Percentiles rank a stretch among this genome's conserved stretches.
These are phyloP conservation scores for slime mould (Dictyostelium discoideum) DNA, from an alignment of 78 protist species.

Conservation along the genomic window DNA sequence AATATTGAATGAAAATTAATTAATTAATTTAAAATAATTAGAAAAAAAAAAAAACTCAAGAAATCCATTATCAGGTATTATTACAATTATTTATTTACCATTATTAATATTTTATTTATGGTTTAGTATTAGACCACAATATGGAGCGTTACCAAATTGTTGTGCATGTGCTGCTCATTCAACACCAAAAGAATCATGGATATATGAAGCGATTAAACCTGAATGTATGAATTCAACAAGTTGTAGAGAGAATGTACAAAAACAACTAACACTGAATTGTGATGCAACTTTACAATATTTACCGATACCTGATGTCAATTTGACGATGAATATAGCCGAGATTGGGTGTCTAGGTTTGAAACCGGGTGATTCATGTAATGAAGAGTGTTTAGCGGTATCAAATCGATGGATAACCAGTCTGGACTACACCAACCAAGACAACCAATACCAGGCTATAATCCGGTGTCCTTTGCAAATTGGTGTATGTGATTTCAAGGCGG, in stretches of 20 bases:
- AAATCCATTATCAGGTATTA: slow-evolving; percentile 39
- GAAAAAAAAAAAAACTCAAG: slow-evolving; percentile 1
- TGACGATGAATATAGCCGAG: slow-evolving; percentile 28
- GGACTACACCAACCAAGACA: slow-evolving; percentile 38
- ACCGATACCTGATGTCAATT: slow-evolving; percentile 38
- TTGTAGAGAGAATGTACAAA: slow-evolving; percentile 21
- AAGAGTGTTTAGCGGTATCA: slow-evolving; percentile 19
- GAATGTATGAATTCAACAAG: neutral
- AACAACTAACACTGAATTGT: slow-evolving; percentile 25
- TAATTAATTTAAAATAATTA: too few relatives aligned
- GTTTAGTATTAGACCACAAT: slow-evolving; percentile 62
- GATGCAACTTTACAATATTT: slow-evolving; percentile 50
- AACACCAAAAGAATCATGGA: slow-evolving; percentile 36
- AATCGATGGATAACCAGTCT: slow-evolving; percentile 40
- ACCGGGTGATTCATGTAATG: slow-evolving; percentile 57
- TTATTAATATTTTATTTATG: slow-evolving; percentile 25
- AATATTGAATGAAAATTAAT: too few relatives aligned
- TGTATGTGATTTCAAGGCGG: slow-evolving; percentile 74
- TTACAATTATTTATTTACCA: slow-evolving; percentile 51
- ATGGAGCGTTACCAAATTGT: slow-evolving; percentile 48
- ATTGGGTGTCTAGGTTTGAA: slow-evolving; percentile 67
- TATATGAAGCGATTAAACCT: neutral
- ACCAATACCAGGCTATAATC: slow-evolving; percentile 31
- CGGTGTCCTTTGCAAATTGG: slow-evolving; percentile 52
- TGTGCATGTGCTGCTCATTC: slow-evolving; percentile 45